Percentiles rank a stretch among this genome's conserved stretches.
Conservation (phyloP, 1,139 yeast species). For the Arxiozyma heterogenica region DNA sequence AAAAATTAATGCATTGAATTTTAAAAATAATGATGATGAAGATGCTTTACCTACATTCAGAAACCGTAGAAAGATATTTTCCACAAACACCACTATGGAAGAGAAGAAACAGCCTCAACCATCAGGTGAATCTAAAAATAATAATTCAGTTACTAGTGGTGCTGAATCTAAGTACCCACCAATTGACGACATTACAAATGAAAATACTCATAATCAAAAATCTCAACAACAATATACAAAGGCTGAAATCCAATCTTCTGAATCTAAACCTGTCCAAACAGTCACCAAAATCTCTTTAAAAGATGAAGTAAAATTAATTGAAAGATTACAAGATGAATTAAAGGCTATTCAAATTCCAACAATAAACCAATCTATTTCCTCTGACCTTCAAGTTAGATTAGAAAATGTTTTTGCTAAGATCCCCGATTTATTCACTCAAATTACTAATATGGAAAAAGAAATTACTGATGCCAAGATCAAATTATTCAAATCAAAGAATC, state of each 20-base stretch:
- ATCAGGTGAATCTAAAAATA: background rate
- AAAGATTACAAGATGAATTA: slow-evolving; percentile 54
- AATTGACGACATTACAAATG: background rate
- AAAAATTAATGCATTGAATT: slow-evolving; percentile 27
- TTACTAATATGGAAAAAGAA: slow-evolving; percentile 54
- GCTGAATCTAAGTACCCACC: slow-evolving; percentile 10
- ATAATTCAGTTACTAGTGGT: background rate
- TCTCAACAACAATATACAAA: background rate
- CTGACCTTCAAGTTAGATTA: slow-evolving; percentile 24
- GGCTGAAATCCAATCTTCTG: background rate
- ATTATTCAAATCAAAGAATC: slow-evolving; percentile 56
- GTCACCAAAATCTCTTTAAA: slow-evolving; percentile 12
- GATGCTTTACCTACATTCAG: slow-evolving; percentile 31
- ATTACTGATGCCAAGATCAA: slow-evolving; percentile 63
- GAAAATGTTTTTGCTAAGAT: slow-evolving; percentile 53
- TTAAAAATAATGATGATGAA: slow-evolving; percentile 37
- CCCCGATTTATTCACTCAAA: slow-evolving; percentile 56
- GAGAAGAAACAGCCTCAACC: slow-evolving; percentile 4
- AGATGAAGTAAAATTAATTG: slow-evolving; percentile 42
- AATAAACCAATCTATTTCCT: slow-evolving; percentile 28
- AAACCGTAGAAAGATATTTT: slow-evolving; percentile 26
- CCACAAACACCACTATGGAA: slow-evolving; percentile 4
- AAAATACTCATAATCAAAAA: background rate
- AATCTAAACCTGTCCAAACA: slow-evolving; percentile 14
- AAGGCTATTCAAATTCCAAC: slow-evolving; percentile 28